Conservation (phyloP, 768 basidiomycete genomes). For the Boletus tomentosulus region DNA sequence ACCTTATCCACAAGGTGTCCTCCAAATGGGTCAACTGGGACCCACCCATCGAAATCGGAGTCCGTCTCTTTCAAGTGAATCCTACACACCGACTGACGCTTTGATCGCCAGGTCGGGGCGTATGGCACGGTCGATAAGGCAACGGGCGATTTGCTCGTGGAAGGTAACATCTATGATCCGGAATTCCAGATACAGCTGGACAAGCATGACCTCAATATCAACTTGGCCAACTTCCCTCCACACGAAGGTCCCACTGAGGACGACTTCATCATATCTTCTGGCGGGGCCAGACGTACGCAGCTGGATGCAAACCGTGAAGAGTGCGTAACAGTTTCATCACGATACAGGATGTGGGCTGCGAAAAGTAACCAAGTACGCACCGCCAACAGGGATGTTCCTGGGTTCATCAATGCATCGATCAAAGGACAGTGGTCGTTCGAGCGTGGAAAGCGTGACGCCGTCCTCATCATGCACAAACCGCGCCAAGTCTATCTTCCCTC, state of each 20-base stretch:
- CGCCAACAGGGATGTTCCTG: slow-evolving; percentile 8
- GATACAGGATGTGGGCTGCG: not conserved
- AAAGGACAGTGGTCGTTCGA: slow-evolving; percentile 32
- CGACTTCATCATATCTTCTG: slow-evolving; percentile 22
- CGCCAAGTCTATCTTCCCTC: slow-evolving; percentile 19
- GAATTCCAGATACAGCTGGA: slow-evolving; percentile 17
- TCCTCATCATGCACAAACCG: slow-evolving; percentile 32
- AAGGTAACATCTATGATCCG: slow-evolving; percentile 36
- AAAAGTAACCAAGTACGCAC: not conserved
- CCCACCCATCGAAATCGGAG: slow-evolving; percentile 27
- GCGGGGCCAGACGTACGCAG: slow-evolving; percentile 13
- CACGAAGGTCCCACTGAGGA: slow-evolving; percentile 17
- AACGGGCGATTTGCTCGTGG: slow-evolving; percentile 28
- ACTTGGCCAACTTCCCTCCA: slow-evolving; percentile 17
- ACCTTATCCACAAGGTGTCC: slow-evolving; percentile 28
- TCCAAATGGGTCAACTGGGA: slow-evolving; percentile 40
- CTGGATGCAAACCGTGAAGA: slow-evolving; percentile 7
- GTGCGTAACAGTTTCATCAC: slow-evolving; percentile 10
- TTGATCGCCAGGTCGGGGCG: slow-evolving; percentile 29
- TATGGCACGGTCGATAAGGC: slow-evolving; percentile 31
- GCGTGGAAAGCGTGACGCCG: slow-evolving; percentile 25
- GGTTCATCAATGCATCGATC: slow-evolving; percentile 23
- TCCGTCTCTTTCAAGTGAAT: slow-evolving; percentile 7
- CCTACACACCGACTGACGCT: not conserved
- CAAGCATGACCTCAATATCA: slow-evolving; percentile 9